Evolutionary conservation across 2,329 filamentous ascomycete species (phyloP), one percentile per base, ranked within the genome.

Genomic region (Paramyrothecium roridum): DNA sequence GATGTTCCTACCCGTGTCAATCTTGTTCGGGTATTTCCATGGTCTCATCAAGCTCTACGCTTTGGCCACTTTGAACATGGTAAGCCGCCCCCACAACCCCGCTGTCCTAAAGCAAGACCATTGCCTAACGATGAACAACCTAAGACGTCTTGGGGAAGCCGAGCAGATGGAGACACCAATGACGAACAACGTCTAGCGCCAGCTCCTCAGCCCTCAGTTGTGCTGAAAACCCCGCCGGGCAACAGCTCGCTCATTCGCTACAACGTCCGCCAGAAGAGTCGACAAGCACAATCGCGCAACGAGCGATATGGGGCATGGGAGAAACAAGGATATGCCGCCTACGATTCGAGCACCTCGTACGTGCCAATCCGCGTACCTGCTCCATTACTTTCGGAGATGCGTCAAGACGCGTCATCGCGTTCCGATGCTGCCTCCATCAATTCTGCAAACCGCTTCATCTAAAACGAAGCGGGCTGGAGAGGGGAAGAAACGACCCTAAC

Each of bases 111-210:
- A 43, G 20, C 16, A 26, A 34, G 16, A 20, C 34, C 50, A 49
- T 33, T 33, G 52, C 34, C 46, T 53, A 37, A 43, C 37, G 45
- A 45, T 62, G 62, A 54, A 65, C 51, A 23, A 52, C 19, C 49
- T 26, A 69, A 97, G 93, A 97, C 93, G 48, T 93, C 92, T 52
- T 97, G 93, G 93, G 93, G 93, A 68, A 96, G 91, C 75, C 88
- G 93, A 73, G 90, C 91, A 65, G 93, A 95, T 65, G 93, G 91
- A 68, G 93, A 97, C 73, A 83, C 88, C 63, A 89, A 96, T 73
- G 89, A 96, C 72, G 82, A 82, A 60, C 80, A 85, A 63, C 86
- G 89, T 67, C 85, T 90, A 77, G 83, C 74, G 43, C 76, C 71
- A 33, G 72, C 74, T 40, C 78, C 79, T 17, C 68, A 68, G 62